Conservation (phyloP, 2,329 filamentous ascomycete species). For the Trichocomaceae sp. region DNA sequence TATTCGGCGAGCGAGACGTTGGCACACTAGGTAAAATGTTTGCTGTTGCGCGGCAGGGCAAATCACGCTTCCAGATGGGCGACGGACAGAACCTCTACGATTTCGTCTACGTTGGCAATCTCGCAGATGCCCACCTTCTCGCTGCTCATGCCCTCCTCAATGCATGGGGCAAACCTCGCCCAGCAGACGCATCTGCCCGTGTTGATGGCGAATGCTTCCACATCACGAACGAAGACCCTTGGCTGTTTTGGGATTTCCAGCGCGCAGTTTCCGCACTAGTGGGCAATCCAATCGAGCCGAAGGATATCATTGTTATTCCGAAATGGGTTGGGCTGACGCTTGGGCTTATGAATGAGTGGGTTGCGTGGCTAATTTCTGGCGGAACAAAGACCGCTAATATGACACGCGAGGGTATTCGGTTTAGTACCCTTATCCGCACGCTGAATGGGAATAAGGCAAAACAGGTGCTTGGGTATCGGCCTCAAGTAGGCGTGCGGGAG, state of each 20-base stretch:
- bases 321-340: conserved; percentile 31
- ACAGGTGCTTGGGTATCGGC: conserved; percentile 38
- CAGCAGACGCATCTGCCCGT: conserved; percentile 55
- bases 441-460: conserved; percentile 44
- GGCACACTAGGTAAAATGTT: conserved; percentile 51
- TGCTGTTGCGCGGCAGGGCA: conserved; percentile 45
- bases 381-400: conserved; percentile 40
- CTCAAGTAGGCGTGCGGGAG: conserved; percentile 40
- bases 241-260: conserved; percentile 88
- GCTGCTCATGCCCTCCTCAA: conserved; percentile 66
- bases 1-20: conserved; percentile 85
- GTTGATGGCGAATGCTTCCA: conserved; percentile 77
- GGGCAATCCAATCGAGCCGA: conserved; percentile 33
- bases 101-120: conserved; percentile 63
- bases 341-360: conserved; percentile 23
- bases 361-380: conserved; percentile 12
- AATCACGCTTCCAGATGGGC: conserved; percentile 65
- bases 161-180: conserved; percentile 50
- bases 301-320: conserved; percentile 35
- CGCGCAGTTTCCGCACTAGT: conserved; percentile 64
- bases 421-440: conserved; percentile 44
- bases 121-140: conserved; percentile 73
- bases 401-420: conserved; percentile 39
- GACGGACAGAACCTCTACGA: conserved; percentile 63
- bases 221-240: conserved; percentile 79